These are phyloP conservation scores for Diospyros kaki DNA, from an alignment of 148 eudicot genomes.

Conservation along the genomic window DNA sequence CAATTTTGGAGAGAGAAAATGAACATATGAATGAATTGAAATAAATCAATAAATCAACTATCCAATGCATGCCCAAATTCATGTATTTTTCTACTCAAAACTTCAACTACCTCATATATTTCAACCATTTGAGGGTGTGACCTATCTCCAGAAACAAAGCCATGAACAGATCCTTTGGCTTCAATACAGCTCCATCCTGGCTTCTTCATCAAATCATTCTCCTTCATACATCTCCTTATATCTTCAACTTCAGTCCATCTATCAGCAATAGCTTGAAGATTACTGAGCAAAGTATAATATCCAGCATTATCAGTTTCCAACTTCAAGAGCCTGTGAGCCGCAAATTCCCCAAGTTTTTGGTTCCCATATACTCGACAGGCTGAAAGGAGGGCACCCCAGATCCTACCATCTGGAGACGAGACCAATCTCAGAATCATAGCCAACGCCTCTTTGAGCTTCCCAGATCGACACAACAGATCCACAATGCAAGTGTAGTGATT, in stretches of 20 bases:
- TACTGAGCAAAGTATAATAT: conserved; percentile 39
- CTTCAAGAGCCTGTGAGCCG: conserved; percentile 33
- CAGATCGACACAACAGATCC: conserved; percentile 47
- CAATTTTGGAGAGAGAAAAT: too few species aligned
- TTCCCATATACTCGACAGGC: conserved; percentile 36
- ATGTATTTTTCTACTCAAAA: conserved; percentile 16
- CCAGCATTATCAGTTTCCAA: conserved; percentile 42
- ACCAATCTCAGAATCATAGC: conserved; percentile 31
- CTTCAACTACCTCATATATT: conserved; percentile 23
- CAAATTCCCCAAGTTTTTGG: conserved; percentile 31
- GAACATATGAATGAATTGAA: too few species aligned
- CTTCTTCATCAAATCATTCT: conserved; percentile 29
- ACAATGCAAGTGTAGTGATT: conserved; percentile 45
- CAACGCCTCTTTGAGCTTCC: conserved; percentile 39
- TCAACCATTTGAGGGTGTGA: conserved; percentile 24
- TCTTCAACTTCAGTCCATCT: conserved; percentile 45
- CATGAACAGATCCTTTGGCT: conserved; percentile 32
- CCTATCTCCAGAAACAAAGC: conserved; percentile 46
- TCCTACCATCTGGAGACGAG: conserved; percentile 29
- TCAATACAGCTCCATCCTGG: conserved; percentile 71
- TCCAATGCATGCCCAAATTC: conserved; percentile 5
- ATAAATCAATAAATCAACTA: not conserved
- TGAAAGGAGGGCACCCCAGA: conserved; percentile 53
- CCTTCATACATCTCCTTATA: conserved; percentile 25
- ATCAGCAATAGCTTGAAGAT: conserved; percentile 39